Evolutionary conservation across 176 grass and related monocot species (phyloP).

Genomic region (Thinopyrum elongatum): DNA sequence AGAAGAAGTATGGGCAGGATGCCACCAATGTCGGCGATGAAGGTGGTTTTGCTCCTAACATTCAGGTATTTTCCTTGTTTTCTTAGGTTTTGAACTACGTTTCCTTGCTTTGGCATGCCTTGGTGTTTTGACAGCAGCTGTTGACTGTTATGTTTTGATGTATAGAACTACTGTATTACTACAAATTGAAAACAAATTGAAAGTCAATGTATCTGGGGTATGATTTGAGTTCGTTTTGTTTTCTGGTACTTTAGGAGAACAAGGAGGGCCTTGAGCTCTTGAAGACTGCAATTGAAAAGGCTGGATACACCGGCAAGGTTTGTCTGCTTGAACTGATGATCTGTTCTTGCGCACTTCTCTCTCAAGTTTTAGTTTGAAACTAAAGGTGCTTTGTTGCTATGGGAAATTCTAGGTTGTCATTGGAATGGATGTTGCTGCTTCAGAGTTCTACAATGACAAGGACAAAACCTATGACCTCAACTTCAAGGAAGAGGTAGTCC

Average conservation of each 20-base stretch:
- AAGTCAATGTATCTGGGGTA: background rate
- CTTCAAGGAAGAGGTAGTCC: constrained; percentile 87
- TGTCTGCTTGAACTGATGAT: background rate
- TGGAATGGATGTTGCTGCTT: constrained; percentile 99
- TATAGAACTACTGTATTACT: background rate
- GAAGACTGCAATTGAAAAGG: constrained; percentile 87
- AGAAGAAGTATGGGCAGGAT: constrained; percentile 99
- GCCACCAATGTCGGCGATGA: constrained; percentile 98
- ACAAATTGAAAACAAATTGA: background rate
- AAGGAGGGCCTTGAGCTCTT: constrained; percentile 96
- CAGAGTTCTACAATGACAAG: constrained; percentile 91
- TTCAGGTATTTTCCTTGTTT: constrained; percentile 55
- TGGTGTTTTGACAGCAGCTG: background rate
- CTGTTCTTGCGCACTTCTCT: background rate
- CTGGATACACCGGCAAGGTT: constrained; percentile 95
- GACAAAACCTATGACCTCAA: constrained; percentile 93
- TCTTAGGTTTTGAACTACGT: background rate
- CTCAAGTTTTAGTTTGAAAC: too few species aligned
- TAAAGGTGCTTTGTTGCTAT: background rate
- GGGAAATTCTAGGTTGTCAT: constrained; percentile 69
- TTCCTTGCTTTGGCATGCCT: background rate
- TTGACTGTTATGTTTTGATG: background rate
- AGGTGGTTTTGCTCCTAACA: constrained; percentile 98
- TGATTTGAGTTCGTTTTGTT: background rate
- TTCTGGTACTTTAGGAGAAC: constrained; percentile 63